These are phyloP conservation scores for Scytalidium sp. DNA, from an alignment of 2,329 filamentous ascomycete species.

Conservation along the genomic window DNA sequence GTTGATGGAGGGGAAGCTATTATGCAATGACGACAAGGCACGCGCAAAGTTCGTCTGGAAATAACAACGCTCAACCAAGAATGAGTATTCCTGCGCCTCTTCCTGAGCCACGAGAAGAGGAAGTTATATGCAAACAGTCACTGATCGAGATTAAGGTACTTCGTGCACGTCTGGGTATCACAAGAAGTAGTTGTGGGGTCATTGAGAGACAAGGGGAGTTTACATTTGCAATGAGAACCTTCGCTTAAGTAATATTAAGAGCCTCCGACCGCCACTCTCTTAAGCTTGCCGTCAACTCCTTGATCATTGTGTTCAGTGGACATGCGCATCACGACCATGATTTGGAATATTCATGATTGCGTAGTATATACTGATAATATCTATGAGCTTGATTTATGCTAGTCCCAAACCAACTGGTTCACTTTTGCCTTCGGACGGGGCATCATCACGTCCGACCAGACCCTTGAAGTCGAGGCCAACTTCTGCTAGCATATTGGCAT, in stretches of 20 bases:
- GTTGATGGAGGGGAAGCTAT: constrained; percentile 21
- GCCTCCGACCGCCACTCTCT: not conserved
- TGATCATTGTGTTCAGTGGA: too few relatives aligned
- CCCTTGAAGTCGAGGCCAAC: constrained; percentile 89
- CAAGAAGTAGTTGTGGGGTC: not conserved
- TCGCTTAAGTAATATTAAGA: not conserved
- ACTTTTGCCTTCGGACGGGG: constrained; percentile 13
- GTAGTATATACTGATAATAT: too few relatives aligned
- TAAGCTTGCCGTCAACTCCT: not conserved
- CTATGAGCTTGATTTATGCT: too few relatives aligned
- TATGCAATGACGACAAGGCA: constrained; percentile 21
- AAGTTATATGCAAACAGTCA: not conserved
- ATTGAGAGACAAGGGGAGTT: not conserved
- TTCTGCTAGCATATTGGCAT: constrained; percentile 75
- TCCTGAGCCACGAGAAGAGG: not conserved
- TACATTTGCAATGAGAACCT: not conserved
- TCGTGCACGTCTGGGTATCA: not conserved
- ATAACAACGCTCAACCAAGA: not conserved
- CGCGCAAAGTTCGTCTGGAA: not conserved
- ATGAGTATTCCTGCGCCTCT: not conserved
- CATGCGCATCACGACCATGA: too few relatives aligned
- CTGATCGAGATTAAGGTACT: not conserved
- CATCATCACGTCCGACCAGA: constrained; percentile 63
- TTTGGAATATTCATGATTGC: too few relatives aligned
- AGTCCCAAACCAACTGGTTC: constrained; percentile 37